Evolutionary conservation across 2,329 filamentous ascomycete genomes (phyloP).

Genomic region (Erysiphe pulchra): DNA sequence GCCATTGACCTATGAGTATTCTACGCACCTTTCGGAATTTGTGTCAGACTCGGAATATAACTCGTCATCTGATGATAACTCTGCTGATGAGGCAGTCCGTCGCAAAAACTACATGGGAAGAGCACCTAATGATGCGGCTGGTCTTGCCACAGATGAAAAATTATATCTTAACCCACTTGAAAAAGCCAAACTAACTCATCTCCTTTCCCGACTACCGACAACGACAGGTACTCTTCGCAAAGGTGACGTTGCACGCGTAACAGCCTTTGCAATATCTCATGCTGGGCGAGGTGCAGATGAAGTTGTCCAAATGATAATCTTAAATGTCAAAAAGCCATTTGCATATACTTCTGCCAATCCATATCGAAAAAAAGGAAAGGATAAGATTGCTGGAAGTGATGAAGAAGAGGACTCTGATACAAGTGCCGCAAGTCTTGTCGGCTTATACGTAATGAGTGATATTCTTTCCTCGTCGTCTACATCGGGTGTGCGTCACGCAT

Average conservation of each 20-base stretch:
- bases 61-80: slow-evolving; percentile 62
- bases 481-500: slow-evolving; percentile 37
- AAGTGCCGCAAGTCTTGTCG: slow-evolving; percentile 52
- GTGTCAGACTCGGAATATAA: slow-evolving; percentile 67
- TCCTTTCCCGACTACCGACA: slow-evolving; percentile 61
- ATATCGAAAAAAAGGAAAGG: slow-evolving; percentile 18
- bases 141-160: slow-evolving; percentile 12
- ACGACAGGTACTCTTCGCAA: slow-evolving; percentile 49
- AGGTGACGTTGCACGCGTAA: slow-evolving; percentile 66
- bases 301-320: slow-evolving; percentile 67
- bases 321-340: slow-evolving; percentile 58
- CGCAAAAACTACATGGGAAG: slow-evolving; percentile 18
- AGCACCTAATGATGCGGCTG: slow-evolving; percentile 15
- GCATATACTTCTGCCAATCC: slow-evolving; percentile 47
- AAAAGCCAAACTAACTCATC: slow-evolving; percentile 60
- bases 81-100: slow-evolving; percentile 21
- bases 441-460: slow-evolving; percentile 51
- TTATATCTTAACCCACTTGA: slow-evolving; percentile 56
- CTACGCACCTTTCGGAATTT: slow-evolving; percentile 50
- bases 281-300: slow-evolving; percentile 68
- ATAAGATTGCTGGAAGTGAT: slow-evolving; percentile 15
- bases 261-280: slow-evolving; percentile 71
- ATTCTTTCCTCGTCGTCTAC: slow-evolving; percentile 38
- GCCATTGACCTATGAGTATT: slow-evolving; percentile 56
- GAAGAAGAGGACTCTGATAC: slow-evolving; percentile 30